A percentile compares a stretch with the other conserved stretches of the same genome.
Evolutionary conservation across 306 rosid genomes (phyloP).

Genomic region (Argentina anserina): DNA sequence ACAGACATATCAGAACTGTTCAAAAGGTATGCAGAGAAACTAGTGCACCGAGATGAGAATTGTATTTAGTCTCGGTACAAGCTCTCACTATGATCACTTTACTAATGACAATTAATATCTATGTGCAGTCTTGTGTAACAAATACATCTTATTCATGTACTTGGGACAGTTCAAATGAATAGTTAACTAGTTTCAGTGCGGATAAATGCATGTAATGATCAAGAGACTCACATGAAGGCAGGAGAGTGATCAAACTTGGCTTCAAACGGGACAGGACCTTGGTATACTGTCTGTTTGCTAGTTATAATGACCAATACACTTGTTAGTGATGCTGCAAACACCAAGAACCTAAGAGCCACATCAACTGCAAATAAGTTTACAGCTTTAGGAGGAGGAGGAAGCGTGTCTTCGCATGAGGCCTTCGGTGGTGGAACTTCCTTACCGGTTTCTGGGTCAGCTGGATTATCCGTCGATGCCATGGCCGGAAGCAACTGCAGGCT

Average conservation of each 20-base stretch:
- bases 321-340: constrained; percentile 63
- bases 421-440: constrained; percentile 27
- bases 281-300: constrained; percentile 45
- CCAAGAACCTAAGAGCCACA: constrained; percentile 46
- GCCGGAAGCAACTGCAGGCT: not conserved
- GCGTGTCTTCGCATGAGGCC: not conserved
- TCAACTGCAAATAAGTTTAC: constrained; percentile 31
- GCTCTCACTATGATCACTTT: no score
- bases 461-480: constrained; percentile 67
- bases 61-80: no score
- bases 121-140: not conserved
- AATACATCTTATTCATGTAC: not conserved
- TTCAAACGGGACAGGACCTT: not conserved
- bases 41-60: not conserved
- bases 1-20: no score
- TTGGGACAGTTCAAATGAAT: not conserved
- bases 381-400: not conserved
- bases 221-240: constrained; percentile 59
- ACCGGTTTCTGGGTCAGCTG: constrained; percentile 39
- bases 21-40: not conserved
- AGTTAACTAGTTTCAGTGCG: not conserved
- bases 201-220: not conserved
- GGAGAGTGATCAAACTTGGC: constrained; percentile 81
- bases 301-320: constrained; percentile 64
- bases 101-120: not conserved